A percentile compares a stretch with the other conserved stretches of the same genome.
These are phyloP conservation scores for Sergeia podlipaevii DNA, from an alignment of 208 protist species.

Conservation along the genomic window DNA sequence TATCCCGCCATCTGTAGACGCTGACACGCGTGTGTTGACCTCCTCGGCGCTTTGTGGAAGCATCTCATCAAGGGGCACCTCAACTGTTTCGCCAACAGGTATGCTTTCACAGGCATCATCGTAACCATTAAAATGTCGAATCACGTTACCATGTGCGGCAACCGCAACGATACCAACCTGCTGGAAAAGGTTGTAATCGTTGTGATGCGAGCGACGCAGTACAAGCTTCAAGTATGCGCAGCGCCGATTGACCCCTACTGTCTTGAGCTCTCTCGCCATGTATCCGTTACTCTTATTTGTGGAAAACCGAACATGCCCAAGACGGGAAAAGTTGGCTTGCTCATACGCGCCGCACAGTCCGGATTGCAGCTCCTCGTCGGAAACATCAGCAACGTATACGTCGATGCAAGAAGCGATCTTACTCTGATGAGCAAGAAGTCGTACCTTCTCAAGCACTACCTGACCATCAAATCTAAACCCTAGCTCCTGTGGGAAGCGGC, in stretches of 20 bases:
- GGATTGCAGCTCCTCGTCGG: slow-evolving; percentile 39
- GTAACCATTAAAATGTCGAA: slow-evolving; percentile 32
- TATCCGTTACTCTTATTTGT: slow-evolving; percentile 49
- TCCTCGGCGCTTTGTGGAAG: slow-evolving; percentile 27
- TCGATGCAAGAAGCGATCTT: slow-evolving; percentile 86
- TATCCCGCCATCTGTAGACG: slow-evolving; percentile 8
- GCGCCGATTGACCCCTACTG: slow-evolving; percentile 50
- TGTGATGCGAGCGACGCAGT: slow-evolving; percentile 66
- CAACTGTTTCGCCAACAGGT: slow-evolving; percentile 44
- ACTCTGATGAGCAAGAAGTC: slow-evolving; percentile 77
- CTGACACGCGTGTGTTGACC: no score
- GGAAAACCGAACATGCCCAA: slow-evolving; percentile 81
- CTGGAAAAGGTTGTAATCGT: slow-evolving; percentile 82
- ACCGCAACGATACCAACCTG: slow-evolving; percentile 86
- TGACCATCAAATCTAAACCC: slow-evolving; percentile 86
- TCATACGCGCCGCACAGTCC: slow-evolving; percentile 51
- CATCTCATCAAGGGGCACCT: slow-evolving; percentile 81
- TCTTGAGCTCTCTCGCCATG: slow-evolving; percentile 86
- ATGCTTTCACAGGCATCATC: slow-evolving; percentile 20
- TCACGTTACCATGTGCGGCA: slow-evolving; percentile 55
- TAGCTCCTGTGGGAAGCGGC: slow-evolving; percentile 86
- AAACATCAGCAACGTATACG: slow-evolving; percentile 61
- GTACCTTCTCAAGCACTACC: slow-evolving; percentile 61
- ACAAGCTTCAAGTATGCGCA: slow-evolving; percentile 88
- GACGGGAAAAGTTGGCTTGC: slow-evolving; percentile 46